A percentile compares a stretch with the other conserved stretches of the same genome.
phyloP scores from a whole-genome alignment of 1,284 basidiomycete genomes.

The Laetiporus sulphureus region DNA sequence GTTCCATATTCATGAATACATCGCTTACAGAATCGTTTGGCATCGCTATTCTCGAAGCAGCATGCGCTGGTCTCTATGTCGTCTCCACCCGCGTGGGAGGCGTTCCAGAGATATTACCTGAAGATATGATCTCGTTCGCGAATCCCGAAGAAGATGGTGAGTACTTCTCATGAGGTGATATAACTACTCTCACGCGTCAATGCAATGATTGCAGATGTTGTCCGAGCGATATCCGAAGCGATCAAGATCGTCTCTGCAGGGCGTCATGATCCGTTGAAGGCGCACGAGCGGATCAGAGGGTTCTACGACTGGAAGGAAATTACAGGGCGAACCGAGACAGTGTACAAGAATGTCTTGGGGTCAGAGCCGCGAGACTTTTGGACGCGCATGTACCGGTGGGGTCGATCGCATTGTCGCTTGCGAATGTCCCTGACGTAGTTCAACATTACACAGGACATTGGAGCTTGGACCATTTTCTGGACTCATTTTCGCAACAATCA shows the following conservation, averaged over 20 bases:
- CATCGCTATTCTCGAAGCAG: constrained; percentile 94
- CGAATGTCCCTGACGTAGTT: no score
- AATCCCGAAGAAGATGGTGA: constrained; percentile 78
- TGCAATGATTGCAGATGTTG: constrained; percentile 55
- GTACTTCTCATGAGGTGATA: constrained; percentile 8
- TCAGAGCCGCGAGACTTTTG: constrained; percentile 57
- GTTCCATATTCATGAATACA: constrained; percentile 92
- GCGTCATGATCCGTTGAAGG: constrained; percentile 70
- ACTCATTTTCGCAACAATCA: constrained; percentile 71
- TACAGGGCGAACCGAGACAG: constrained; percentile 72
- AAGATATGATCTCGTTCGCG: constrained; percentile 92
- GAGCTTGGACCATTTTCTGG: constrained; percentile 68
- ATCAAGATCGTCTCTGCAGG: constrained; percentile 66
- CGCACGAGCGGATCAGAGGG: constrained; percentile 69
- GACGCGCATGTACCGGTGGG: constrained; percentile 73
- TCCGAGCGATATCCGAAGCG: constrained; percentile 78
- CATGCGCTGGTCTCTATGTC: constrained; percentile 90
- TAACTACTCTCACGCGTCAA: neutral
- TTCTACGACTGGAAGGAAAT: constrained; percentile 93
- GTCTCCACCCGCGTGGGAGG: constrained; percentile 94
- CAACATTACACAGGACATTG: constrained; percentile 55
- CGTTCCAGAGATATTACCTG: constrained; percentile 91
- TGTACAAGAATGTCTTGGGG: constrained; percentile 69
- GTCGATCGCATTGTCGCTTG: no score
- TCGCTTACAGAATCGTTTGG: constrained; percentile 97